Evolutionary conservation across 1,139 yeast species (phyloP).

Genomic region (Saccharomyces hybrid): DNA sequence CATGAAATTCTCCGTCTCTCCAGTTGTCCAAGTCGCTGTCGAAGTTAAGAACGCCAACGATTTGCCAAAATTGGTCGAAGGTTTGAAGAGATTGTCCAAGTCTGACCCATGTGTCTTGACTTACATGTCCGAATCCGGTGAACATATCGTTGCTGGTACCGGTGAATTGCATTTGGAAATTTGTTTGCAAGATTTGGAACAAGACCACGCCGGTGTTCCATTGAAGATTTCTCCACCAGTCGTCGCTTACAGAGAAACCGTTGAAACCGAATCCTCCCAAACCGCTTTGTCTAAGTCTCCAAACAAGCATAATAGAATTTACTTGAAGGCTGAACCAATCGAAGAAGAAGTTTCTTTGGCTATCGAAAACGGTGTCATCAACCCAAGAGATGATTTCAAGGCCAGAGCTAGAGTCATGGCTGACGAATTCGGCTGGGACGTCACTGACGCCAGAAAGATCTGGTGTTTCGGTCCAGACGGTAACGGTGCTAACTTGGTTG

Average conservation of each 20-base stretch:
- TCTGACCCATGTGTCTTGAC: constrained; percentile 98
- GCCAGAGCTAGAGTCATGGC: constrained; percentile 98
- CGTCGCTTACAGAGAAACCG: constrained; percentile 98
- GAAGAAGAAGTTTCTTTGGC: constrained; percentile 89
- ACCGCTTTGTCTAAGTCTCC: constrained; percentile 97
- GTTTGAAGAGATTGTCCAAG: constrained; percentile 99
- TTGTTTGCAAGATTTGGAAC: constrained; percentile 91
- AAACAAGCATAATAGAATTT: constrained; percentile 99
- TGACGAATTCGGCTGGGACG: constrained; percentile 99
- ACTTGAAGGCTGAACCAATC: constrained; percentile 93
- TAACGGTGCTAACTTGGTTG: constrained; percentile 96
- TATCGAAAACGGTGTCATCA: constrained; percentile 85
- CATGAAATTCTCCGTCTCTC: constrained; percentile 99
- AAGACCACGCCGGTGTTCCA: constrained; percentile 99
- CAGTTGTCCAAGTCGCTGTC: constrained; percentile 98
- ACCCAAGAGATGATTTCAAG: constrained; percentile 97
- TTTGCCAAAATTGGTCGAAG: constrained; percentile 98
- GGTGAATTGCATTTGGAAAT: constrained; percentile 99
- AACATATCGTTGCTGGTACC: constrained; percentile 98
- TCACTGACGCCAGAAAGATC: constrained; percentile 99
- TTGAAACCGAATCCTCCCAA: constrained; percentile 87
- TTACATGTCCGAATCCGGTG: constrained; percentile 89
- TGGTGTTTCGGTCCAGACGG: constrained; percentile 99
- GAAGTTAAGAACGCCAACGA: constrained; percentile 99
- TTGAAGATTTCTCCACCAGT: constrained; percentile 96